These are phyloP conservation scores for Xylariaceae sp. DNA, from an alignment of 2,329 filamentous ascomycete genomes.

Conservation along the genomic window DNA sequence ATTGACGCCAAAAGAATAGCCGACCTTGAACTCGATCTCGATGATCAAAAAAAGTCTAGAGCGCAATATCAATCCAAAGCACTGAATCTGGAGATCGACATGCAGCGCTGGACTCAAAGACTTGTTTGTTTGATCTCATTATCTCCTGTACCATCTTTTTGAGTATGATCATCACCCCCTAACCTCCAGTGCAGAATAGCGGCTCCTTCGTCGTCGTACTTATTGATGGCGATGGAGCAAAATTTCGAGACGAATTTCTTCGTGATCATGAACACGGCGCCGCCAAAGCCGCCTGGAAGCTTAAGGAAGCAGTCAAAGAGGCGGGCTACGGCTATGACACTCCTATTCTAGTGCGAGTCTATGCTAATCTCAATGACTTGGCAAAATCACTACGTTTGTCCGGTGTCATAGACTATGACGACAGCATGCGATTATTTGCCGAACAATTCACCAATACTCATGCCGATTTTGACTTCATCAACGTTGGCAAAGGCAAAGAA, in stretches of 20 bases:
- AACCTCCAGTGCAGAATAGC: slow-evolving; percentile 33
- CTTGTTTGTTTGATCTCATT: slow-evolving; percentile 32
- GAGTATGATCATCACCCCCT: slow-evolving; percentile 2
- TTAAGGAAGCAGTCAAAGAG: slow-evolving; percentile 42
- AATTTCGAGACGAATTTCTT: slow-evolving; percentile 43
- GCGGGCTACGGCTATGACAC: slow-evolving; percentile 36
- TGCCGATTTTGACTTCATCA: slow-evolving; percentile 44
- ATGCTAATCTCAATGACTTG: slow-evolving; percentile 44
- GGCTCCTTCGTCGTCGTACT: slow-evolving; percentile 43
- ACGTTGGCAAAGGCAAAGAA: slow-evolving; percentile 45
- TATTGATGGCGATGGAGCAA: slow-evolving; percentile 45
- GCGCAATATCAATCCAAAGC: slow-evolving; percentile 33
- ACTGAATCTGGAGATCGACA: slow-evolving; percentile 31
- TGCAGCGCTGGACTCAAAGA: slow-evolving; percentile 29
- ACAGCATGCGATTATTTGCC: slow-evolving; percentile 42
- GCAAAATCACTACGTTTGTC: slow-evolving; percentile 42
- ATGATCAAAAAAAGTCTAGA: slow-evolving; percentile 38
- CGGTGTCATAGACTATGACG: slow-evolving; percentile 40
- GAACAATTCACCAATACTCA: slow-evolving; percentile 44
- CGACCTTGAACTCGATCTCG: slow-evolving; percentile 39
- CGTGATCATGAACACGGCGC: slow-evolving; percentile 38
- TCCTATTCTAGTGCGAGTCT: slow-evolving; percentile 42
- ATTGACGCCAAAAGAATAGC: slow-evolving; percentile 34
- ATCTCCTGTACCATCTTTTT: slow-evolving; percentile 1
- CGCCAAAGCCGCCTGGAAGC: slow-evolving; percentile 38